These are phyloP conservation scores for Wickerhamiella sorbophila DNA, from an alignment of 805 yeast species.

Conservation along the genomic window DNA sequence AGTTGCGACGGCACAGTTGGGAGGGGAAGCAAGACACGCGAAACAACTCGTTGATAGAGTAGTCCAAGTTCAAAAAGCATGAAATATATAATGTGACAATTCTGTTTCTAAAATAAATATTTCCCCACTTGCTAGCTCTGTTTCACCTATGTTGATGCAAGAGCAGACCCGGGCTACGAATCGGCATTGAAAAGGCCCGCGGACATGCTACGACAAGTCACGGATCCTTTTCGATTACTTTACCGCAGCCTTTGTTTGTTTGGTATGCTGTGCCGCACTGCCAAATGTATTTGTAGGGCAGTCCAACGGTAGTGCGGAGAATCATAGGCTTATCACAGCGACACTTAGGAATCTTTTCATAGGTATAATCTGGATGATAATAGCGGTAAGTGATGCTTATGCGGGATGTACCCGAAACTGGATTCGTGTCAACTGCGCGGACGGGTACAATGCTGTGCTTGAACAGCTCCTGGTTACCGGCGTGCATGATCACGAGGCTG, in stretches of 20 bases:
- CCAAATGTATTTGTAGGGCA: slow-evolving; percentile 44
- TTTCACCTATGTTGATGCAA: too few species aligned
- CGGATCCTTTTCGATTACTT: slow-evolving; percentile 3
- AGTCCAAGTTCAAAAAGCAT: too few species aligned
- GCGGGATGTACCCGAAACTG: slow-evolving; percentile 36
- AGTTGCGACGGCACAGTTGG: too few species aligned
- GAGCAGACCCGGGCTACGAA: too few species aligned
- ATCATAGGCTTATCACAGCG: slow-evolving; percentile 33
- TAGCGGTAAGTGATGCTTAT: slow-evolving; percentile 54
- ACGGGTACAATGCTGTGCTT: slow-evolving; percentile 49
- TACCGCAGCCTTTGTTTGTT: slow-evolving; percentile 17
- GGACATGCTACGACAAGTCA: too few species aligned
- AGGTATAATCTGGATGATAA: slow-evolving; percentile 30
- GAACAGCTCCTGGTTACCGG: slow-evolving; percentile 64
- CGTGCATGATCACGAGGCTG: slow-evolving; percentile 55
- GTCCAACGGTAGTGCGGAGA: slow-evolving; percentile 41
- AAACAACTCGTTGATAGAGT: too few species aligned
- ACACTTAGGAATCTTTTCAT: slow-evolving; percentile 32
- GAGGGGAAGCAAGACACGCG: too few species aligned
- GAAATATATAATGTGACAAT: too few species aligned
- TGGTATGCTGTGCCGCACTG: slow-evolving; percentile 34
- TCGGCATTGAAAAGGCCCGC: too few species aligned
- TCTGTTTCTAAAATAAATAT: too few species aligned
- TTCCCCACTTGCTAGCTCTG: too few species aligned
- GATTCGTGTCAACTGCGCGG: slow-evolving; percentile 30